Evolutionary conservation across 495 filamentous ascomycete species (phyloP), one percentile per base, ranked within the genome.

Genomic region (Penicillium coffeae): DNA sequence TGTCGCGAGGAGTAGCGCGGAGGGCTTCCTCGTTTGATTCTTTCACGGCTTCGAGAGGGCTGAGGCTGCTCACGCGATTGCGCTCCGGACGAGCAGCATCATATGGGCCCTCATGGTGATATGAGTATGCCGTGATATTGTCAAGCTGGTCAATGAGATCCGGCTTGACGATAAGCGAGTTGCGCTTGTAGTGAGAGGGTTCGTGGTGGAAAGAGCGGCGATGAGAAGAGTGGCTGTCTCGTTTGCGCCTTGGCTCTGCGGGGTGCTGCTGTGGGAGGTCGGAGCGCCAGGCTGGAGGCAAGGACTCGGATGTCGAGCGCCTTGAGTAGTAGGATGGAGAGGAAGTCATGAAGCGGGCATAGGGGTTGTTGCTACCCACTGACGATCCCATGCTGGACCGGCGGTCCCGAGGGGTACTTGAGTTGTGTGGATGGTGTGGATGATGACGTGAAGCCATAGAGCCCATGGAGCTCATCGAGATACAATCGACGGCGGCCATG

Each of bases 41-140:
- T 45, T 68, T 70, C 3, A 96, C 77, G 5, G 93, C 94, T 25
- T 87, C 89, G 12, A 97, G 64, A 0, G 93, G 93, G 38, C 71
- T 88, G 60, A 55, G 73, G 43, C 75, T 69, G 58, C 65, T 73
- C 55, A 80, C 65, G n/a, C 63, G 68, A 64, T 96, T 95, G 16
- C 87, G 72, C 20, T 88, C 78, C 5, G 83, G 67, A 38, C 87
- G 75, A 3, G 87, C 85, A 0, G 93, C 89, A 63, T 98, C 93
- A 54, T 88, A 98, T 0, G 93, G 93, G 0, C 93, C 93, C 47
- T 87, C 88, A 55, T 98, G 93, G 62, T 98, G 93, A 58, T 95
- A 97, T 2, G 73, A 66, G 7, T 64, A 68, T 14, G 75, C 72
- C 2, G 73, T 75, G 1, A 83, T 68, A 42, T 73, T 68, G 55